These are phyloP conservation scores for Curvularia sp. DNA, from an alignment of 2,329 filamentous ascomycete genomes.

Conservation along the genomic window DNA sequence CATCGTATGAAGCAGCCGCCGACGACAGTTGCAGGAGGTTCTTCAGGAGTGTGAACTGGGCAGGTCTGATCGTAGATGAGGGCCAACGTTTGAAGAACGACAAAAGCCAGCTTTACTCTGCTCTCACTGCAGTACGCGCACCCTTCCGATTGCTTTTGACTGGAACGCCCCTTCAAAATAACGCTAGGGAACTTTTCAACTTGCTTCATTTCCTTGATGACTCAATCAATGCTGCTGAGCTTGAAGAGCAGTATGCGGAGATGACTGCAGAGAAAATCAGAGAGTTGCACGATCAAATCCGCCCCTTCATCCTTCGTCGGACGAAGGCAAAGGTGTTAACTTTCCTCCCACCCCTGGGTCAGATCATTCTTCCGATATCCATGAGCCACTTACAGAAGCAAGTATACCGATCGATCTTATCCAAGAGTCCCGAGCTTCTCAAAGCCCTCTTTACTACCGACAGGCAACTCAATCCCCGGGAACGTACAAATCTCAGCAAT, in stretches of 20 bases:
- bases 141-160: conserved; percentile 88
- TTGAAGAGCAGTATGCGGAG: conserved; percentile 79
- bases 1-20: conserved; percentile 88
- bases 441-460: conserved; percentile 79
- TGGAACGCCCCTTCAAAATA: conserved; percentile 91
- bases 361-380: conserved; percentile 94
- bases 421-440: conserved; percentile 88
- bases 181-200: conserved; percentile 93
- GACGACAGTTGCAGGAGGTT: conserved; percentile 71
- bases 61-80: conserved; percentile 89
- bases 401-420: conserved; percentile 90
- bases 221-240: conserved; percentile 68
- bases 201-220: conserved; percentile 92
- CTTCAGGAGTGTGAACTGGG: conserved; percentile 79
- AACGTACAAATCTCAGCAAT: conserved; percentile 86
- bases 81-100: conserved; percentile 96
- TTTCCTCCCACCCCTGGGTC: conserved; percentile 89
- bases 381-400: conserved; percentile 95
- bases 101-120: conserved; percentile 78
- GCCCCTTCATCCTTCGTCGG: conserved; percentile 73
- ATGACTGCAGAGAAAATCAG: conserved; percentile 83
- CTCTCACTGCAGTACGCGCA: conserved; percentile 74
- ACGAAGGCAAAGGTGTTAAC: conserved; percentile 91
- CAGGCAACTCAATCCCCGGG: conserved; percentile 65
- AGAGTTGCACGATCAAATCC: conserved; percentile 81